Conservation (phyloP, 768 basidiomycete genomes). For the Mycena rebaudengoi region DNA sequence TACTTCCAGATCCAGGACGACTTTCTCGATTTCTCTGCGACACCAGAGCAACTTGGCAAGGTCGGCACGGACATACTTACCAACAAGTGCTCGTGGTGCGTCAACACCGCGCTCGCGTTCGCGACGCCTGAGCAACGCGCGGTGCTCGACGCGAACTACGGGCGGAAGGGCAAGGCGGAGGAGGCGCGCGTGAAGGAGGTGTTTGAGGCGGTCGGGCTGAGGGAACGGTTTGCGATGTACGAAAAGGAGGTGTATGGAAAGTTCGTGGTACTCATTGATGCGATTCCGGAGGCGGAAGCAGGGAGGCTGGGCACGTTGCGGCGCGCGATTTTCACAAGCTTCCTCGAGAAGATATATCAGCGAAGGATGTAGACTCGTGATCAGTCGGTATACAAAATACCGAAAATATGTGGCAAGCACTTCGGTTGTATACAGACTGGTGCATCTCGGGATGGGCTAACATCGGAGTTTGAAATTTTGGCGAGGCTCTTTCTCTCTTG, state of each 20-base stretch:
- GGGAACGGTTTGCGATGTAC: conserved; percentile 75
- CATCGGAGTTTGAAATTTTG: no score
- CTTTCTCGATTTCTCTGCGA: conserved; percentile 91
- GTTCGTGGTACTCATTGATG: conserved; percentile 74
- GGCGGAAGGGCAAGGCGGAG: conserved; percentile 56
- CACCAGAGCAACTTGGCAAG: conserved; percentile 93
- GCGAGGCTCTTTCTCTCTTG: no score
- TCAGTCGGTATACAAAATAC: no score
- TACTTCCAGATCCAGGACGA: conserved; percentile 99
- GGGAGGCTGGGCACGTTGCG: conserved; percentile 55
- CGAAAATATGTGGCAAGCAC: no score
- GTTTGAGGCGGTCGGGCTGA: conserved; percentile 77
- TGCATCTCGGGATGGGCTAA: no score
- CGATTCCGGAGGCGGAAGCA: conserved; percentile 72
- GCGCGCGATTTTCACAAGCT: conserved; percentile 81
- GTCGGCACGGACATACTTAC: conserved; percentile 98
- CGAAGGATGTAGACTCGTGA: conserved; percentile 68
- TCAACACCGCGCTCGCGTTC: conserved; percentile 82
- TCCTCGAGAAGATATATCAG: conserved; percentile 87
- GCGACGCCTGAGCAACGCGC: conserved; percentile 64
- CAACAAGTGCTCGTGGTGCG: conserved; percentile 98
- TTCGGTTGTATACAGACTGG: no score
- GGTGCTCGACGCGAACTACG: conserved; percentile 65
- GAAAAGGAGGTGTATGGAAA: conserved; percentile 77
- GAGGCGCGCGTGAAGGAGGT: conserved; percentile 67